phyloP scores from a whole-genome alignment of 225 moss, liverwort and hornwort genomes.

The Lunularia cruciata region DNA sequence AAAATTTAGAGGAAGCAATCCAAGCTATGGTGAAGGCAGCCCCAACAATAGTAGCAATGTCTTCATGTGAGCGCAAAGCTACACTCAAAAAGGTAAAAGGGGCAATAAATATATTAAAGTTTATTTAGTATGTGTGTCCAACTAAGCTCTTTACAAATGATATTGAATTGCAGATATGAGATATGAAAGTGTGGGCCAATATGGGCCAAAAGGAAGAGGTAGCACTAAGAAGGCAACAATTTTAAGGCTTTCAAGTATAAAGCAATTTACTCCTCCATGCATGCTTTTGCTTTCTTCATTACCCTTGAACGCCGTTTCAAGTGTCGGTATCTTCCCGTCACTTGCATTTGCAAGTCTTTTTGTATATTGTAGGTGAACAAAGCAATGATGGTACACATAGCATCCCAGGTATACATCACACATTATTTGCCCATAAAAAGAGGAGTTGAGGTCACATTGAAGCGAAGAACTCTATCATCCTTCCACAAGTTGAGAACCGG shows the following conservation, averaged over 20 bases:
- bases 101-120: too few species aligned
- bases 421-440: slow-evolving; percentile 94
- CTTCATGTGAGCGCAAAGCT: slow-evolving; percentile 64
- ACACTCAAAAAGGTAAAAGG: slow-evolving; percentile 83
- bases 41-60: slow-evolving; percentile 67
- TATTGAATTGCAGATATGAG: slow-evolving; percentile 84
- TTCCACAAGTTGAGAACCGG: slow-evolving; percentile 91
- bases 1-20: slow-evolving; percentile 72
- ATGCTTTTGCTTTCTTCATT: not conserved
- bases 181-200: slow-evolving; percentile 97
- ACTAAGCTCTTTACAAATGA: too few species aligned
- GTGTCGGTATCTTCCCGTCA: not conserved
- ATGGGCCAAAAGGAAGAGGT: slow-evolving; percentile 99
- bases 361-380: slow-evolving; percentile 72
- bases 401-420: slow-evolving; percentile 76
- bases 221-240: slow-evolving; percentile 60
- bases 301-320: not conserved
- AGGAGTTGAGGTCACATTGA: slow-evolving; percentile 92
- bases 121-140: too few species aligned
- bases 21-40: slow-evolving; percentile 75
- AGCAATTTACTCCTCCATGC: not conserved
- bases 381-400: slow-evolving; percentile 74
- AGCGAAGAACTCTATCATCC: slow-evolving; percentile 78
- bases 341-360: not conserved
- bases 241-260: slow-evolving; percentile 87